These are phyloP conservation scores for Poa annua DNA, from an alignment of 176 grass and related monocot species.

Conservation along the genomic window DNA sequence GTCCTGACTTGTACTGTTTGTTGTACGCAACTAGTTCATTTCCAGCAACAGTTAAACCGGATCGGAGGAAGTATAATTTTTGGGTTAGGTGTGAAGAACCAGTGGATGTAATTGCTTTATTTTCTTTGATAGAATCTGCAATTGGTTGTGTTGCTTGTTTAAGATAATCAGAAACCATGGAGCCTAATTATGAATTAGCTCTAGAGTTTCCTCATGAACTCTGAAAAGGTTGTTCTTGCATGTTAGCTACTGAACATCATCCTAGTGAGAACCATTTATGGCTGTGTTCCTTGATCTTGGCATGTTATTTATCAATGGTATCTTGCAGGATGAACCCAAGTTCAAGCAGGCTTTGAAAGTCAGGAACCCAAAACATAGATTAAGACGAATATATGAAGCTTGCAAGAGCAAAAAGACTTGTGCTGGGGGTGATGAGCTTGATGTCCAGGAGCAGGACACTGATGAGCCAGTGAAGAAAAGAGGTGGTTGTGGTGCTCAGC, in stretches of 20 bases:
- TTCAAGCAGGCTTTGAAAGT: constrained; percentile 99
- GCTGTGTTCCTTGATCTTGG: background rate
- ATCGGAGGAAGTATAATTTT: background rate
- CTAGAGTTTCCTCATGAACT: background rate
- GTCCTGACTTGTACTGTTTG: no score
- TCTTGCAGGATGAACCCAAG: constrained; percentile 75
- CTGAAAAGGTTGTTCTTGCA: constrained; percentile 21
- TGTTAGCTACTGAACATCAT: background rate
- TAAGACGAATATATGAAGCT: constrained; percentile 97
- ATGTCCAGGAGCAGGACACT: constrained; percentile 75
- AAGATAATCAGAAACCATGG: background rate
- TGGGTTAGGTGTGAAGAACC: background rate
- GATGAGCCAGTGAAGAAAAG: constrained; percentile 86
- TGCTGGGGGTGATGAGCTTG: constrained; percentile 85
- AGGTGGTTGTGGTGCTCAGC: constrained; percentile 93
- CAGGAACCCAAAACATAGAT: constrained; percentile 82
- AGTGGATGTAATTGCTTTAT: constrained; percentile 29
- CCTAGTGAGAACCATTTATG: background rate
- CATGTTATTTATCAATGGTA: constrained; percentile 23
- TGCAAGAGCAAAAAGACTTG: constrained; percentile 97
- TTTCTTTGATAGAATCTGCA: background rate
- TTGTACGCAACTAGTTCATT: no score
- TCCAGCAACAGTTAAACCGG: no score
- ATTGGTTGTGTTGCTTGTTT: background rate
- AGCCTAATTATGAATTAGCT: background rate